A percentile compares a stretch with the other conserved stretches of the same genome.
These are phyloP conservation scores for Acaromyces ingoldii DNA, from an alignment of 1,284 basidiomycete genomes.

Conservation along the genomic window DNA sequence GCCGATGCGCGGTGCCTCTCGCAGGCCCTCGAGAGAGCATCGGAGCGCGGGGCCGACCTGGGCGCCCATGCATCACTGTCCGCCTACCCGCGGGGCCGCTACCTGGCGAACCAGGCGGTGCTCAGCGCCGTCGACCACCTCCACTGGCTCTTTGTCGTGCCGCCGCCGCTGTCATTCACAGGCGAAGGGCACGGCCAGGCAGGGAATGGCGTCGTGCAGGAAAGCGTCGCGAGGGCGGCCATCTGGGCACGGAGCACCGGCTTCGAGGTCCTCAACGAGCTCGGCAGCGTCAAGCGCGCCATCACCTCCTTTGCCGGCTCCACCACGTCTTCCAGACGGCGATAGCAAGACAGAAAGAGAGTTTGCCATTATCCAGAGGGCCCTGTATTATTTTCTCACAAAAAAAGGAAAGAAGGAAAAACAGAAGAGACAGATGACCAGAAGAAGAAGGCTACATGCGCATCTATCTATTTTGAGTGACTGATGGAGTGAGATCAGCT, in stretches of 20 bases:
- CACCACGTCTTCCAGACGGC: too few species aligned
- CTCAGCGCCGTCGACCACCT: conserved; percentile 44
- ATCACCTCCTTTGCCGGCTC: conserved; percentile 15
- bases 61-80: conserved; percentile 38
- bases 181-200: conserved; percentile 17
- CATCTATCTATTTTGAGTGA: too few species aligned
- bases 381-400: too few species aligned
- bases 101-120: conserved; percentile 46
- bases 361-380: too few species aligned
- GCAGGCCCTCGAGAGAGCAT: conserved; percentile 19
- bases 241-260: conserved; percentile 48
- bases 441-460: too few species aligned
- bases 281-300: conserved; percentile 38
- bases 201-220: conserved; percentile 17
- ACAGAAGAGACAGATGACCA: too few species aligned
- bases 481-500: too few species aligned
- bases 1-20: conserved; percentile 61
- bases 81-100: conserved; percentile 37
- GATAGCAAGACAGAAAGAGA: too few species aligned
- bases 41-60: conserved; percentile 34
- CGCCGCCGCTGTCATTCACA: too few species aligned
- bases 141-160: conserved; percentile 41
- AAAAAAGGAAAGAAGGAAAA: too few species aligned
- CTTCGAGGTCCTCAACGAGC: conserved; percentile 47
- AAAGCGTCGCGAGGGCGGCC: conserved; percentile 19